Conservation (phyloP, 2,329 filamentous ascomycete genomes). For the Aspergillus persii region DNA sequence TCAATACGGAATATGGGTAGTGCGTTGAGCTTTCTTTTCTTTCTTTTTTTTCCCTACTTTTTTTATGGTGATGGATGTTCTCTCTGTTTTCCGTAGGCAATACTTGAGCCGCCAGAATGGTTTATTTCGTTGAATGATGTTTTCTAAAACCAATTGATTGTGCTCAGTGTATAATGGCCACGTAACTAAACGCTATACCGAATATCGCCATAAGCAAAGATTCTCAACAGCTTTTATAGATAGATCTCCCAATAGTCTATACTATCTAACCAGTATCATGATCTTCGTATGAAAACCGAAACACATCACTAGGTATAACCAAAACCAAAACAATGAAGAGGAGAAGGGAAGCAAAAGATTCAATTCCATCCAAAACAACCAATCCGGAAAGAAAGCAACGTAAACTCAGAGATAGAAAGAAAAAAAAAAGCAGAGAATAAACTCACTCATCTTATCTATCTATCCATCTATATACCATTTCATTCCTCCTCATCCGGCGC, state of each 20-base stretch:
- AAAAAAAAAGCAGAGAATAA: too few relatives aligned
- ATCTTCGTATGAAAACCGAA: neutral
- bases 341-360: neutral
- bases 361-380: neutral
- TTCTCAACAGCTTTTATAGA: neutral
- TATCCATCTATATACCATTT: conserved; percentile 1
- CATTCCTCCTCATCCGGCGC: conserved; percentile 57
- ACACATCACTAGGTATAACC: neutral
- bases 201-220: neutral
- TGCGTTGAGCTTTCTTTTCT: neutral
- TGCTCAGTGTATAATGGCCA: neutral
- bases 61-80: neutral
- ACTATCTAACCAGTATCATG: neutral
- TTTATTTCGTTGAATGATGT: neutral
- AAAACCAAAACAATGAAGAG: neutral
- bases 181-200: neutral
- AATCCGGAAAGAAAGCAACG: too few relatives aligned
- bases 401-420: too few relatives aligned
- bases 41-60: neutral
- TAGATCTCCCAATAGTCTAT: neutral
- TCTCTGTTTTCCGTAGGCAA: neutral
- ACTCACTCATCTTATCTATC: neutral
- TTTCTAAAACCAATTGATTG: neutral
- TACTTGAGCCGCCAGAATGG: neutral
- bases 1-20: neutral